Evolutionary conservation across 2,329 filamentous ascomycete species (phyloP), one percentile per base, ranked within the genome.

Genomic region (Fusarium incarnatum): DNA sequence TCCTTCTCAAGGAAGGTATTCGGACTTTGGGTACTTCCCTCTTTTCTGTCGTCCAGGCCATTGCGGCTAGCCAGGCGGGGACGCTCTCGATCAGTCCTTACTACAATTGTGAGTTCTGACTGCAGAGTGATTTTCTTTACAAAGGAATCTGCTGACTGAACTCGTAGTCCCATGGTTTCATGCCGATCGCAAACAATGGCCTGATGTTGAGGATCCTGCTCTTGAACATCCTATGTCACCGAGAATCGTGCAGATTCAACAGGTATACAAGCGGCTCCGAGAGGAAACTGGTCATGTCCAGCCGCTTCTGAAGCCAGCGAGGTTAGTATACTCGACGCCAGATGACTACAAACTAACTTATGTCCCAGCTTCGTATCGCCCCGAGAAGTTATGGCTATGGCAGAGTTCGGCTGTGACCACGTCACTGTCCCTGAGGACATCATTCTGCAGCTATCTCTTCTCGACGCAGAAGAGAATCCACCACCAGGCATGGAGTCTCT

Each of bases 161-260:
- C 16, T 16, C 4, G 7, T 20, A 64, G 59, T 64, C 13, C 59
- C 50, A 1, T 58, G 50, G 61, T 64, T 41, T 34, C 50, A 50
- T 4, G 12, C 22, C 25, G 12, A 64, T n/a, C 25, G 30, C 6
- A 37, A 46, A 6, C 60, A 34, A 16, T 64, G 52, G 61, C 45
- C 61, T 12, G 20, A 64, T 34, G n/a, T 28, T 7, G 16, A 46
- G 9, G 61, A 64, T 10, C 59, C 60, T 4, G 58, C 60, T 40
- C 37, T 64, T 13, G 59, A 64, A 3, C 60, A 64, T 47, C 50
- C 61, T 5, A 64, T 64, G 50, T 64, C 61, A 5, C 15, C 30
- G 5, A 64, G 59, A 11, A 23, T 64, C 4, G 20, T 50, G 2
- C 59, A 46, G n/a, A 50, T 57, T 4, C 44, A 34, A 5, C 30